These are phyloP conservation scores for Colletotrichum plurivorum DNA, from an alignment of 2,329 filamentous ascomycete genomes.

Conservation along the genomic window DNA sequence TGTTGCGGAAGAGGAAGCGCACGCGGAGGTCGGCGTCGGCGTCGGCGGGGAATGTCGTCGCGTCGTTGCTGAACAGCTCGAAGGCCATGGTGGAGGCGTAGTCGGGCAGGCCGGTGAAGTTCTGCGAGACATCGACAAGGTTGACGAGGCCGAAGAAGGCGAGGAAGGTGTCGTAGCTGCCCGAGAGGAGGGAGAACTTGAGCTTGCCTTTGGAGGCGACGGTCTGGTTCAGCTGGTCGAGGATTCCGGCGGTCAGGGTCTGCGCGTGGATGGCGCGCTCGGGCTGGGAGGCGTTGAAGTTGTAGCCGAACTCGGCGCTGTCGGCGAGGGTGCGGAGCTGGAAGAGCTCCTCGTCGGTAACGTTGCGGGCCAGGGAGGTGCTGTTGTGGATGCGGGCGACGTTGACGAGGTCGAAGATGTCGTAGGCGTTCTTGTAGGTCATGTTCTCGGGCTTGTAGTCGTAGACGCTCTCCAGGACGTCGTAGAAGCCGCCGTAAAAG, in stretches of 20 bases:
- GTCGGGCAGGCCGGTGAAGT: slow-evolving; percentile 52
- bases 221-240: slow-evolving; percentile 50
- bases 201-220: slow-evolving; percentile 47
- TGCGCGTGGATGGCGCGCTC: slow-evolving; percentile 49
- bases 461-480: slow-evolving; percentile 48
- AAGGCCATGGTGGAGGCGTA: slow-evolving; percentile 55
- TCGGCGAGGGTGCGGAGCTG: slow-evolving; percentile 52
- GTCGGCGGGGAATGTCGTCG: slow-evolving; percentile 46
- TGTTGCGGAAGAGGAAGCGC: slow-evolving; percentile 53
- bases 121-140: slow-evolving; percentile 45
- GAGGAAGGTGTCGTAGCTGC: slow-evolving; percentile 54
- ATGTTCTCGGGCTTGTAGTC: slow-evolving; percentile 49
- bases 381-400: slow-evolving; percentile 51
- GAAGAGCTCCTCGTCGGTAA: slow-evolving; percentile 50
- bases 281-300: slow-evolving; percentile 49
- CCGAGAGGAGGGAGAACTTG: slow-evolving; percentile 52
- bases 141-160: slow-evolving; percentile 51
- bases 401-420: slow-evolving; percentile 54
- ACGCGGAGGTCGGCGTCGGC: slow-evolving; percentile 47
- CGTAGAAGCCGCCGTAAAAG: slow-evolving; percentile 50
- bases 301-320: slow-evolving; percentile 49
- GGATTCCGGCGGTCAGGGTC: slow-evolving; percentile 49
- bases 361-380: slow-evolving; percentile 48
- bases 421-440: slow-evolving; percentile 52
- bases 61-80: slow-evolving; percentile 49